Conservation (phyloP, 192 early-diverging fungal species). For the Lobosporangium transversale region DNA sequence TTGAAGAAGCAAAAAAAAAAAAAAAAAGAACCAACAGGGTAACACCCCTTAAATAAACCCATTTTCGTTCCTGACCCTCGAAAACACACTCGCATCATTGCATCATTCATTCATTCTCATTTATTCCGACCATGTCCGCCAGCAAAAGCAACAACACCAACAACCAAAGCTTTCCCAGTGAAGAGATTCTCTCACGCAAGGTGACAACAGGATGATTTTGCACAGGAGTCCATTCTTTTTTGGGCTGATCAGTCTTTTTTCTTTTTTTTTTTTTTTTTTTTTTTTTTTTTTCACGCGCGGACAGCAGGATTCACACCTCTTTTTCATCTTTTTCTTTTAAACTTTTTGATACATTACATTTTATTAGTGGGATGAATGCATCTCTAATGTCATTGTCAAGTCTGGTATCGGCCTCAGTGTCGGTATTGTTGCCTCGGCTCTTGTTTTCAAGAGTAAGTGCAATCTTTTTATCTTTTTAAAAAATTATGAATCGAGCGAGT, state of each 20-base stretch:
- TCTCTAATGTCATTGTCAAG: constrained; percentile 86
- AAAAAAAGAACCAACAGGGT: too few relatives aligned
- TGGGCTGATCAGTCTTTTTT: neutral
- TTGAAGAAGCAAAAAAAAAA: too few relatives aligned
- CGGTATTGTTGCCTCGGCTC: constrained; percentile 87
- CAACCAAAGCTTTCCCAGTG: constrained; percentile 58
- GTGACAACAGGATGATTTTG: constrained; percentile 1
- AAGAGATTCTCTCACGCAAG: constrained; percentile 55
- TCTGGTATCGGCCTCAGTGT: constrained; percentile 83
- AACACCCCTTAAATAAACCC: too few relatives aligned
- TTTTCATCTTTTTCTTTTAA: neutral
- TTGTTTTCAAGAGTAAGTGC: constrained; percentile 84
- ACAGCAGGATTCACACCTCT: too few relatives aligned
- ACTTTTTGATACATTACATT: neutral
- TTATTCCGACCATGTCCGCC: neutral
- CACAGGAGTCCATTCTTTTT: neutral
- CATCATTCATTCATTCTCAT: too few relatives aligned
- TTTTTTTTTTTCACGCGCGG: too few relatives aligned
- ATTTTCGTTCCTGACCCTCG: too few relatives aligned
- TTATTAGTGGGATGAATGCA: constrained; percentile 83
- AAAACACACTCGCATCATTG: too few relatives aligned
- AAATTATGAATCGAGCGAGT: too few relatives aligned
- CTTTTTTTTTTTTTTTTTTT: too few relatives aligned
- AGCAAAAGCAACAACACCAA: constrained; percentile 18
- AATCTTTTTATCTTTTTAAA: neutral